phyloP scores from a whole-genome alignment of 148 eudicot genomes.

The Persicaria tinctoria region DNA sequence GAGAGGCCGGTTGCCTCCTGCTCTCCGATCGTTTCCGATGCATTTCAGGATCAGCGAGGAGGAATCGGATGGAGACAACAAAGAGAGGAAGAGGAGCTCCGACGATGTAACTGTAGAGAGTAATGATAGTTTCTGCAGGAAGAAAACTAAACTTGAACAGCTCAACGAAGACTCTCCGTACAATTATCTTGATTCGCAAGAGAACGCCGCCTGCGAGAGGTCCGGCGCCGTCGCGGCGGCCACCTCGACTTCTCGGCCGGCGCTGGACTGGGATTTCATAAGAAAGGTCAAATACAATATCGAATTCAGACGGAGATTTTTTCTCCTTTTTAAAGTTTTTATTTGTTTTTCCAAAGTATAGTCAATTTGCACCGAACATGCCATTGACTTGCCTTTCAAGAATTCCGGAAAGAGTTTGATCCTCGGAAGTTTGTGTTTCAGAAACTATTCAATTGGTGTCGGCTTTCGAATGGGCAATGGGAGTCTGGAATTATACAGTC shows the following conservation, averaged over 20 bases:
- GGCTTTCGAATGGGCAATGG: constrained; percentile 56
- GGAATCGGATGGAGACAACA: constrained; percentile 8
- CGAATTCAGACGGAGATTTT: too few relatives aligned
- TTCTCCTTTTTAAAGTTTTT: too few relatives aligned
- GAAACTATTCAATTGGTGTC: constrained; percentile 92
- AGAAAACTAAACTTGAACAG: constrained; percentile 37
- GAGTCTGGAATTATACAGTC: constrained; percentile 67
- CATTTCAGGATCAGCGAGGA: constrained; percentile 29
- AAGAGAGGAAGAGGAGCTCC: constrained; percentile 12
- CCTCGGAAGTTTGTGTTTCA: constrained; percentile 27
- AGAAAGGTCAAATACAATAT: too few relatives aligned
- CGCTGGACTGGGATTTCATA: constrained; percentile 20
- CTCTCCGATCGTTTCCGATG: constrained; percentile 43
- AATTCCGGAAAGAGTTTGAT: neutral
- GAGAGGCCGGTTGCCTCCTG: constrained; percentile 50
- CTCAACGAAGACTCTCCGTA: constrained; percentile 51
- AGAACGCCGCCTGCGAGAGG: constrained; percentile 20
- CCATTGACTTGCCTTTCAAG: neutral
- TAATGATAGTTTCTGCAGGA: constrained; percentile 46
- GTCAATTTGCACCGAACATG: too few relatives aligned
- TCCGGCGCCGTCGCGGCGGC: constrained; percentile 19
- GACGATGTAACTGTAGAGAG: constrained; percentile 8
- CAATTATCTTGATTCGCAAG: constrained; percentile 9
- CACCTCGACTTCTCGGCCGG: constrained; percentile 22
- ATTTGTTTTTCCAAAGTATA: too few relatives aligned